These are phyloP conservation scores for Pachyrhizus erosus DNA, from an alignment of 306 rosid genomes.

Conservation along the genomic window DNA sequence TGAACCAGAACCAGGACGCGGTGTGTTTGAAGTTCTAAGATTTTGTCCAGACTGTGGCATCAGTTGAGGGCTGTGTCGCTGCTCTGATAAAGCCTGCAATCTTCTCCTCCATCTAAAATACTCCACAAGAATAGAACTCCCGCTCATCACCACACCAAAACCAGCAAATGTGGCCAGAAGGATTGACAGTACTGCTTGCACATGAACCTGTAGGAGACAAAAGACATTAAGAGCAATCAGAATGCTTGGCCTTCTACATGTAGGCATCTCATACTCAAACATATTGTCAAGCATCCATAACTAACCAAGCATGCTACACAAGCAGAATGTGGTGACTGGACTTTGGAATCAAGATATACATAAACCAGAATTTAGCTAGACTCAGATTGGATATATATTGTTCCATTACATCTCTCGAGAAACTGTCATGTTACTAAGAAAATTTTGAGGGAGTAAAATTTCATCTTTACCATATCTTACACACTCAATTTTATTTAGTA, in stretches of 20 bases:
- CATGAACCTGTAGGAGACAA: conserved; percentile 61
- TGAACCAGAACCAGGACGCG: background rate
- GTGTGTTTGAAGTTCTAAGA: conserved; percentile 43
- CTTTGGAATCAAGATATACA: conserved; percentile 22
- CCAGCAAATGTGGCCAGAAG: conserved; percentile 95
- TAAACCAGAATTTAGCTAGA: conserved; percentile 32
- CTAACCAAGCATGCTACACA: conserved; percentile 8
- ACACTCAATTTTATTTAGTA: background rate
- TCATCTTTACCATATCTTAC: background rate
- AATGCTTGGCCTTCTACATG: conserved; percentile 14
- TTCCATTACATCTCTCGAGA: background rate
- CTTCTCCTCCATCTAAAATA: conserved; percentile 71
- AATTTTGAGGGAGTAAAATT: background rate
- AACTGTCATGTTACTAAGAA: background rate
- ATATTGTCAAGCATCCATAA: conserved; percentile 5
- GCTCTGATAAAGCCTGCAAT: conserved; percentile 58
- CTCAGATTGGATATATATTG: background rate
- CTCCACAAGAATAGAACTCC: conserved; percentile 82
- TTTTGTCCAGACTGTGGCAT: conserved; percentile 44
- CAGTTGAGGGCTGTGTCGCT: conserved; percentile 46
- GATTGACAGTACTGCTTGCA: conserved; percentile 87
- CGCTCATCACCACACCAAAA: conserved; percentile 89
- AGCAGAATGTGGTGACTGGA: background rate
- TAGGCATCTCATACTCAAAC: background rate
- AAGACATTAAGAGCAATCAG: background rate